Evolutionary conservation across 1,139 yeast genomes (phyloP).

Genomic region (Debaryomyces coudertii): DNA sequence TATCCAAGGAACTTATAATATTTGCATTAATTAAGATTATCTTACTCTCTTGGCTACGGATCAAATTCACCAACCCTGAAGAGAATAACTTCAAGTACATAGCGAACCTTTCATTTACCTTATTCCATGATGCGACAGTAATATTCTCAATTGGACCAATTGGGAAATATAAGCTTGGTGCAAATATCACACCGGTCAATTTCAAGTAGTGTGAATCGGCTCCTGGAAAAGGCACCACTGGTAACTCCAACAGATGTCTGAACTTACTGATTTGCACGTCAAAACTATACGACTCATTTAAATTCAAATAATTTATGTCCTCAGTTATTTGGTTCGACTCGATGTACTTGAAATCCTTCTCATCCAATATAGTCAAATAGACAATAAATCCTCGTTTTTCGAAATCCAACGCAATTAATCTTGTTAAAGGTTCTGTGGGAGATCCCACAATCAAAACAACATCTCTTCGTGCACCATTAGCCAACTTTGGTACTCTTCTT

Average conservation of each 20-base stretch:
- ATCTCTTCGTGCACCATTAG: slow-evolving; percentile 74
- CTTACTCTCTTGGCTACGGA: slow-evolving; percentile 50
- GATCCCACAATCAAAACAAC: slow-evolving; percentile 77
- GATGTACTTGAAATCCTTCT: slow-evolving; percentile 62
- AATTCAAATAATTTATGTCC: slow-evolving; percentile 49
- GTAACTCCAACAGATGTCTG: slow-evolving; percentile 39
- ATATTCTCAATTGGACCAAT: slow-evolving; percentile 69
- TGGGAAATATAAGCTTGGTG: slow-evolving; percentile 69
- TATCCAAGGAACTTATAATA: slow-evolving; percentile 42
- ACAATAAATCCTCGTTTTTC: slow-evolving; percentile 81
- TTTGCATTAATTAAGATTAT: slow-evolving; percentile 48
- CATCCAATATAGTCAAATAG: slow-evolving; percentile 70
- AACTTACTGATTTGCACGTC: slow-evolving; percentile 40
- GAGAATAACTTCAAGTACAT: slow-evolving; percentile 57
- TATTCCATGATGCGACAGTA: slow-evolving; percentile 56
- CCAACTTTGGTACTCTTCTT: slow-evolving; percentile 63
- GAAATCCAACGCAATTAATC: slow-evolving; percentile 71
- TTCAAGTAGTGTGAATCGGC: slow-evolving; percentile 55
- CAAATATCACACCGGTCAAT: slow-evolving; percentile 60
- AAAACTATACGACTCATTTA: slow-evolving; percentile 32
- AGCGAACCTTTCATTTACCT: slow-evolving; percentile 45
- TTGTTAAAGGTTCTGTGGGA: slow-evolving; percentile 73
- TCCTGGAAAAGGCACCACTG: slow-evolving; percentile 53
- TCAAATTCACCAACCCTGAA: slow-evolving; percentile 60
- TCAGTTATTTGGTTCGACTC: slow-evolving; percentile 59